Percentiles rank a stretch among this genome's conserved stretches.
Conservation (phyloP, 139 green algal species). For the Chlorella sorokiniana region DNA sequence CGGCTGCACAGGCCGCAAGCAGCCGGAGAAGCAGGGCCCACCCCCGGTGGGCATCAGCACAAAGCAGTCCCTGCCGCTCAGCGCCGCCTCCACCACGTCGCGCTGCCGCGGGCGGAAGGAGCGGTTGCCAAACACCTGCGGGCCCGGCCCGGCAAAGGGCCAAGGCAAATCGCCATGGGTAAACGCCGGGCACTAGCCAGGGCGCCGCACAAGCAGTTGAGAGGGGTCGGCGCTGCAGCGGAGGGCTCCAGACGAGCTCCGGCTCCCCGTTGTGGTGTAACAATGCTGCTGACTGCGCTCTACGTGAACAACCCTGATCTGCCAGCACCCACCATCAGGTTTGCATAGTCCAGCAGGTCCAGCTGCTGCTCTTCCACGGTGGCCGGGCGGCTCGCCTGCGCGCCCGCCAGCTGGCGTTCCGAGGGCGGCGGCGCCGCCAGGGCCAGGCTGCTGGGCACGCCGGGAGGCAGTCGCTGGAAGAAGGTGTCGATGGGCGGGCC, state of each 20-base stretch:
- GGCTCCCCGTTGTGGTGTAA: too few relatives aligned
- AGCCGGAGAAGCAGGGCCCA: slow-evolving; percentile 58
- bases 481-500: background rate
- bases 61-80: slow-evolving; percentile 77
- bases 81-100: slow-evolving; percentile 72
- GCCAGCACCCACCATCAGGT: slow-evolving; percentile 34
- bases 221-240: too few relatives aligned
- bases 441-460: background rate
- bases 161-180: background rate
- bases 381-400: background rate
- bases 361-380: slow-evolving; percentile 40
- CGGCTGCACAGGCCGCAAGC: background rate
- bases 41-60: slow-evolving; percentile 96
- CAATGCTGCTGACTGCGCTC: too few relatives aligned
- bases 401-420: background rate
- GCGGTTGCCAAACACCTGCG: slow-evolving; percentile 59
- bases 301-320: background rate
- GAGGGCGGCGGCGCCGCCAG: background rate
- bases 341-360: slow-evolving; percentile 54
- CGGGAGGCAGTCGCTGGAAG: background rate
- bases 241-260: too few relatives aligned
- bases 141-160: background rate
- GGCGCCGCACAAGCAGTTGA: background rate
- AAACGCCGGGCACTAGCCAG: background rate
- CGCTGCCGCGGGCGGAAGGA: slow-evolving; percentile 66